phyloP scores from a whole-genome alignment of 371 early-diverging fungal genomes.

The Circinella minor region DNA sequence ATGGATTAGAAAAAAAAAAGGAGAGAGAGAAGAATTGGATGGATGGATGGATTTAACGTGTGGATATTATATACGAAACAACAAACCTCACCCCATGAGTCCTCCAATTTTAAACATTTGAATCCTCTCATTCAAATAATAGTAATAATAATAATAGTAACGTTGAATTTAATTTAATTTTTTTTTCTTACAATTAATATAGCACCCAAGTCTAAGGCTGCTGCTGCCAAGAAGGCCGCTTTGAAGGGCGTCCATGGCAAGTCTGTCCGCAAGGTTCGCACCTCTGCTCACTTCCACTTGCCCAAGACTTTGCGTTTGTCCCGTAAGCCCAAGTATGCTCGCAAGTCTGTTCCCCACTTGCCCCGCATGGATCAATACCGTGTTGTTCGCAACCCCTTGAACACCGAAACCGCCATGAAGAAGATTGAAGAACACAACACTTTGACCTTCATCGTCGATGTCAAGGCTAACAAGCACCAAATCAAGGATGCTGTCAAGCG shows the following conservation, averaged over 20 bases:
- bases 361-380: conserved; percentile 87
- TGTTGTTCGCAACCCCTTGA: conserved; percentile 92
- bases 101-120: too few species aligned
- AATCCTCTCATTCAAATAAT: too few species aligned
- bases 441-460: conserved; percentile 96
- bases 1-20: neutral
- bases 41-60: neutral
- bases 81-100: too few species aligned
- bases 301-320: conserved; percentile 94
- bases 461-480: conserved; percentile 98
- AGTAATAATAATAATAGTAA: too few species aligned
- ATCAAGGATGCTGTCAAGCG: conserved; percentile 97
- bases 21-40: neutral
- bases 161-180: neutral
- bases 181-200: neutral
- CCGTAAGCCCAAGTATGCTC: conserved; percentile 91
- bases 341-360: conserved; percentile 84
- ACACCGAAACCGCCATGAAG: conserved; percentile 99
- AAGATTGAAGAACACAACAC: conserved; percentile 99
- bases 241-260: conserved; percentile 89
- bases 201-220: conserved; percentile 70
- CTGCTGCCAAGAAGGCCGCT: conserved; percentile 85
- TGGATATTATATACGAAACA: too few species aligned
- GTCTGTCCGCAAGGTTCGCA: conserved; percentile 87
- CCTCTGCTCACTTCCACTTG: conserved; percentile 89